Base-by-base conservation (phyloP, 1,139 yeast genomes). In the Candida sanyaensis region DNA sequence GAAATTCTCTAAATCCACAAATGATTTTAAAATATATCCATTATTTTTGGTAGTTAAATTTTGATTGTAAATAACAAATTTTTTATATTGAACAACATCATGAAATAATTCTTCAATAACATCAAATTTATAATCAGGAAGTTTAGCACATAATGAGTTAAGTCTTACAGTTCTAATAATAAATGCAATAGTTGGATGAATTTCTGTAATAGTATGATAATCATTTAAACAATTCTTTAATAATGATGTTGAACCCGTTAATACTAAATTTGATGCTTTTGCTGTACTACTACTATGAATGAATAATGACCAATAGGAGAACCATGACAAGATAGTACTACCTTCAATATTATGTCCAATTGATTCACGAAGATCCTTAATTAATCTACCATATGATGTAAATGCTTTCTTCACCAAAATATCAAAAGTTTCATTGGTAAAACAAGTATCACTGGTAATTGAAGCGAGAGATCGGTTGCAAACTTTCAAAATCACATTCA, bases 301-400 rank as follows among this genome's bases (percentile, higher is more conserved):
- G 50, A 66, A 69, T 17, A 69, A 64, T 0, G 75, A 63, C 68
- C 75, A 72, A 1, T 73, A 65, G 1, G 75, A 63, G 45, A 69
- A 64, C 40, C 73, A 59, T 9, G 78, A 73, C 28, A 74, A 67
- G 38, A 67, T 64, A 2, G 75, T 66, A 2, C 77, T 68, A 48
- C 62, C 69, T 47, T 73, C 77, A 11, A 68, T 59, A 47, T 69
- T 73, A 41, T 63, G 61, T 23, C 57, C 60, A 36, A 73, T 60
- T 1, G 74, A 64, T 41, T 65, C 66, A 36, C 77, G 55, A 31
- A 74, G 60, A 42, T 68, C 65, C 27, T 61, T 61, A 10, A 74
- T 71, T 41, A 73, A 59, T 24, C 55, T 54, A 1, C 77, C 77
- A 51, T 71, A 74, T 42, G 65, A 66, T 13, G 57, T 51, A 48